Conservation (phyloP, 163 green algal species). For the Scenedesmus sp. region DNA sequence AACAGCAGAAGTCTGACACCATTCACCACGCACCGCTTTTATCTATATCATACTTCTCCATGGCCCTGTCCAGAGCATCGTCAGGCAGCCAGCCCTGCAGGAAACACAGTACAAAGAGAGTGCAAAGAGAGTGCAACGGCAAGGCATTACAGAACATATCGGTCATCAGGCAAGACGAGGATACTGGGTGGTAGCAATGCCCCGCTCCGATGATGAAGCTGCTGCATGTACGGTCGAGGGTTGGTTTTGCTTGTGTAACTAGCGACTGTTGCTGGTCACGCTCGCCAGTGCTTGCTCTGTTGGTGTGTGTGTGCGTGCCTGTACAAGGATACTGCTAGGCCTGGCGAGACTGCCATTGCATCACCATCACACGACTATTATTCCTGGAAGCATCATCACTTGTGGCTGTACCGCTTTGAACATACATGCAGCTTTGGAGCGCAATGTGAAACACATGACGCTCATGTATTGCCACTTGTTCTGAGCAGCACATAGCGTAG, state of each 20-base stretch:
- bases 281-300: not conserved
- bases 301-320: not conserved
- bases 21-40: conserved; percentile 48
- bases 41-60: conserved; percentile 69
- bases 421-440: too few species aligned
- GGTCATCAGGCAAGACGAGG: not conserved
- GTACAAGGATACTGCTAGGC: not conserved
- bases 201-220: not conserved
- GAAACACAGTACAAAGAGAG: not conserved
- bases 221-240: not conserved
- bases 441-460: too few species aligned
- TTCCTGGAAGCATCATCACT: too few species aligned
- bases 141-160: not conserved
- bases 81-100: conserved; percentile 68
- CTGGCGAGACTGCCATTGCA: not conserved
- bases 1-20: too few species aligned
- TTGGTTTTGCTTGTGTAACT: not conserved
- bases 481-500: not conserved
- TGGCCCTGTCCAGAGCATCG: conserved; percentile 61
- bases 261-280: not conserved
- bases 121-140: not conserved
- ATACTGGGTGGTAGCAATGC: not conserved
- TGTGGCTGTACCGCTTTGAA: too few species aligned
- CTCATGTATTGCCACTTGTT: too few species aligned
- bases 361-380: not conserved